phyloP scores from a whole-genome alignment of 371 early-diverging fungal species.

The Actinomucor elegans region DNA sequence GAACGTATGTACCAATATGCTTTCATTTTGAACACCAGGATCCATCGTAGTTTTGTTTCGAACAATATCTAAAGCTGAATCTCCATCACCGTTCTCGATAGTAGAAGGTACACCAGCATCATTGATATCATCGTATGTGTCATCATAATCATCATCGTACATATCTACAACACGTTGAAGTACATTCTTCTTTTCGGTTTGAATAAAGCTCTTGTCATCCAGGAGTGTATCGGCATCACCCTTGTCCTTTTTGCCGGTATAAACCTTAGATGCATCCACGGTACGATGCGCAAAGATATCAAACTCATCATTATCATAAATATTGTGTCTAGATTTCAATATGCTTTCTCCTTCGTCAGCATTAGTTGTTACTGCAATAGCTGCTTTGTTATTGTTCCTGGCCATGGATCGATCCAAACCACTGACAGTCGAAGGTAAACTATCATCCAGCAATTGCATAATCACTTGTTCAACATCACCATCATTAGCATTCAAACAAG shows the following conservation, averaged over 20 bases:
- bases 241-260: slow-evolving; percentile 69
- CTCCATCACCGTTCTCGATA: slow-evolving; percentile 54
- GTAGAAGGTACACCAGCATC: slow-evolving; percentile 59
- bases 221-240: slow-evolving; percentile 36
- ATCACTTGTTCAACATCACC: slow-evolving; percentile 72
- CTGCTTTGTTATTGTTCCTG: slow-evolving; percentile 26
- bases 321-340: slow-evolving; percentile 69
- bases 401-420: slow-evolving; percentile 64
- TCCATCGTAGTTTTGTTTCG: slow-evolving; percentile 31
- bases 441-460: slow-evolving; percentile 74
- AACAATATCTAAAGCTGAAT: slow-evolving; percentile 31
- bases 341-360: slow-evolving; percentile 13
- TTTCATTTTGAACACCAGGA: slow-evolving; percentile 59
- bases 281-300: slow-evolving; percentile 70
- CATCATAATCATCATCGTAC: slow-evolving; percentile 90
- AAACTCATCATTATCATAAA: slow-evolving; percentile 92
- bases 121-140: slow-evolving; percentile 82
- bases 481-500: slow-evolving; percentile 68
- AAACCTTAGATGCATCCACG: slow-evolving; percentile 65
- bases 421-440: slow-evolving; percentile 64
- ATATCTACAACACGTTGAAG: slow-evolving; percentile 61
- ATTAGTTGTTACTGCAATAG: neutral
- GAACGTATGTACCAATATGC: slow-evolving; percentile 53
- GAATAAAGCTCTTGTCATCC: slow-evolving; percentile 61
- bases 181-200: slow-evolving; percentile 57